Conservation (phyloP, 306 rosid species). For the Vicia villosa region DNA sequence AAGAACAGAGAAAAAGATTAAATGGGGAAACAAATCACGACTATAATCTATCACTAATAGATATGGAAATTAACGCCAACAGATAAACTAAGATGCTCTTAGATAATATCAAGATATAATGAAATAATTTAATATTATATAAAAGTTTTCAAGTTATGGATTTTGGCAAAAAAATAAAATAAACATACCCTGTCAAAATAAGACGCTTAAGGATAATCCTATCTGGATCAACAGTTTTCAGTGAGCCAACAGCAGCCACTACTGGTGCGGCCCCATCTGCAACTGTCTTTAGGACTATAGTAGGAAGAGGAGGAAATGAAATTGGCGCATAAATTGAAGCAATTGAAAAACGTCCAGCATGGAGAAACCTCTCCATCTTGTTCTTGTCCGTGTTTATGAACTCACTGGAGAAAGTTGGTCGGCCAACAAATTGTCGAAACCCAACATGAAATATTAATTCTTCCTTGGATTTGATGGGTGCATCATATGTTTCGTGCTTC, state of each 20-base stretch:
- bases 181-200: slow-evolving; percentile 82
- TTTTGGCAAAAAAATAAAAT: slow-evolving; percentile 20
- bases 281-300: slow-evolving; percentile 62
- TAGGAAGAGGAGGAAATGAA: slow-evolving; percentile 85
- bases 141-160: background rate
- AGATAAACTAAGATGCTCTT: background rate
- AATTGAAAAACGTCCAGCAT: slow-evolving; percentile 78
- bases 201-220: slow-evolving; percentile 86
- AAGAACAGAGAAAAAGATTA: background rate
- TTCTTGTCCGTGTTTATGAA: slow-evolving; percentile 81
- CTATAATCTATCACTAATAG: background rate
- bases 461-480: slow-evolving; percentile 87
- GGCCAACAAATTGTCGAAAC: slow-evolving; percentile 91
- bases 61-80: background rate
- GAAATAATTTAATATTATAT: background rate
- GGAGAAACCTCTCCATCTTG: slow-evolving; percentile 99
- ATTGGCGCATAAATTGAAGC: slow-evolving; percentile 92
- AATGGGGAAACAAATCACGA: background rate
- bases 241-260: slow-evolving; percentile 86
- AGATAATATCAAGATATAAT: background rate
- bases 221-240: slow-evolving; percentile 78
- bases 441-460: slow-evolving; percentile 90
- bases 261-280: slow-evolving; percentile 53
- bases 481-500: slow-evolving; percentile 70
- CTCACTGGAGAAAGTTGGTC: slow-evolving; percentile 87